Percentiles rank a stretch among this genome's conserved stretches.
Conservation (phyloP, 768 basidiomycete species). For the Macrolepiota albuminosa region DNA sequence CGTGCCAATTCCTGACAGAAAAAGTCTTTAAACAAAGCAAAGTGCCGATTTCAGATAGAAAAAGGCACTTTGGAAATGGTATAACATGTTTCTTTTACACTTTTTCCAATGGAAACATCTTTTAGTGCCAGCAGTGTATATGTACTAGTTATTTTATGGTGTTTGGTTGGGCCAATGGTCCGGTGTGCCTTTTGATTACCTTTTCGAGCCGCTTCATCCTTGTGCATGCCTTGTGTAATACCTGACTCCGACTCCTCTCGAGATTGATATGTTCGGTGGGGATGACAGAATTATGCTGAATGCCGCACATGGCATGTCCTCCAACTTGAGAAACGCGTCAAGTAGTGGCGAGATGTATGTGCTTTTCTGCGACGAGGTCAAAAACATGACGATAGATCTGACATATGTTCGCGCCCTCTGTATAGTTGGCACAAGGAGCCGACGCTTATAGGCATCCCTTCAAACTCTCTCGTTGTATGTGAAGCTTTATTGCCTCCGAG, state of each 20-base stretch:
- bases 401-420: neutral
- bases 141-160: neutral
- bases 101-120: too few relatives aligned
- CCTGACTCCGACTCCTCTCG: neutral
- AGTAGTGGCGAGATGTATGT: neutral
- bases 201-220: slow-evolving; percentile 10
- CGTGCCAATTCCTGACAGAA: too few relatives aligned
- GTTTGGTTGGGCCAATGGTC: neutral
- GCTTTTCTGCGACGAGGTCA: neutral
- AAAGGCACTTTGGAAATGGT: too few relatives aligned
- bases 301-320: slow-evolving; percentile 2
- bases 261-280: slow-evolving; percentile 5
- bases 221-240: slow-evolving; percentile 7
- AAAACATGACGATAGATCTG: slow-evolving; percentile 1
- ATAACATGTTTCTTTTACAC: too few relatives aligned
- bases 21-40: too few relatives aligned
- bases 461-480: neutral
- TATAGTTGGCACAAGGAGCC: slow-evolving; percentile 7
- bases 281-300: neutral
- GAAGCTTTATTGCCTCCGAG: neutral
- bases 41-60: too few relatives aligned
- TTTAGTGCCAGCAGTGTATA: too few relatives aligned
- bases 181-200: slow-evolving; percentile 8
- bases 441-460: neutral
- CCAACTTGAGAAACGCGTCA: slow-evolving; percentile 12